These are phyloP conservation scores for Euptelea pleiosperma DNA, from an alignment of 164 flowering plant species.

Conservation along the genomic window DNA sequence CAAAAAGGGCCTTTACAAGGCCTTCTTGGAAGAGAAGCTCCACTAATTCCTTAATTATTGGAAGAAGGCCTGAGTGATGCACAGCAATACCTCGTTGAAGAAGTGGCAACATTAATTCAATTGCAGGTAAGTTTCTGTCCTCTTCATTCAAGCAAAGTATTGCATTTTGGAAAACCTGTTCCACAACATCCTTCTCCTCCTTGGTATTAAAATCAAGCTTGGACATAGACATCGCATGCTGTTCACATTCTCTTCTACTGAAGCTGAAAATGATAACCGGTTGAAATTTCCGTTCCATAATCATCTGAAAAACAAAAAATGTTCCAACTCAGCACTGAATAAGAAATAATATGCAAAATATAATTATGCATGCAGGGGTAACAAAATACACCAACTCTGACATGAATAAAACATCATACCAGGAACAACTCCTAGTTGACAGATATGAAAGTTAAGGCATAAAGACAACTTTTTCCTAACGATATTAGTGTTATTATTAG, in stretches of 20 bases:
- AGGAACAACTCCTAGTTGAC: too few relatives aligned
- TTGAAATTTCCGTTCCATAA: slow-evolving; percentile 92
- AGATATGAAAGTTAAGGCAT: too few relatives aligned
- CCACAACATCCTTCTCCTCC: slow-evolving; percentile 89
- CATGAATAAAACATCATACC: too few relatives aligned
- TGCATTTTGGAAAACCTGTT: slow-evolving; percentile 74
- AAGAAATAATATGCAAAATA: neutral
- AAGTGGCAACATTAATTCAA: slow-evolving; percentile 90
- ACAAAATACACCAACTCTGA: neutral
- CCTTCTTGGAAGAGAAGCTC: slow-evolving; percentile 99
- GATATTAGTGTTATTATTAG: too few relatives aligned
- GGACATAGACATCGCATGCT: slow-evolving; percentile 96
- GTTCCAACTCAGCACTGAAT: slow-evolving; percentile 12
- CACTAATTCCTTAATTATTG: slow-evolving; percentile 91
- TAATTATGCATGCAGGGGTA: neutral
- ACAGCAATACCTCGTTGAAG: slow-evolving; percentile 98
- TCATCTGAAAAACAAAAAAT: slow-evolving; percentile 62
- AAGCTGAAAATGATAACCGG: slow-evolving; percentile 98
- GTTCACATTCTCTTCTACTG: slow-evolving; percentile 96
- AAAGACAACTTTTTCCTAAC: too few relatives aligned
- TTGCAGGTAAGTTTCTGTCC: slow-evolving; percentile 89
- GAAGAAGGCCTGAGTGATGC: slow-evolving; percentile 99
- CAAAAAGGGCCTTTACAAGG: slow-evolving; percentile 96
- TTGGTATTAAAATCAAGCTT: slow-evolving; percentile 88
- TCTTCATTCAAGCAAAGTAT: slow-evolving; percentile 86